Conservation (phyloP, 148 eudicot species). For the Rhododendron simsii region DNA sequence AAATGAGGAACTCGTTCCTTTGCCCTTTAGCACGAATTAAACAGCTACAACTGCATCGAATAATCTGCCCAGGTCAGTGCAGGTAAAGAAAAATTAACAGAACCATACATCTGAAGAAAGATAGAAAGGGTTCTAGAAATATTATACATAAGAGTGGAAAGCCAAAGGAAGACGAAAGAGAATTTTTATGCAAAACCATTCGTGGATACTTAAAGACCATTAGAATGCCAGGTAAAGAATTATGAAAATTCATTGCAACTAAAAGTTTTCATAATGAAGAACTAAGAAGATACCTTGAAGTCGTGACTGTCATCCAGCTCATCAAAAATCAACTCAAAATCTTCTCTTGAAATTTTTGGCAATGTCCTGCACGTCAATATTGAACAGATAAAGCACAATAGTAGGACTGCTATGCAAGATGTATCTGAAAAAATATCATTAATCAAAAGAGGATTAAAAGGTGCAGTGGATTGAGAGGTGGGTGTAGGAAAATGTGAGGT, state of each 20-base stretch:
- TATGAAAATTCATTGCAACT: not conserved
- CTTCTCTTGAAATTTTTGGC: slow-evolving; percentile 81
- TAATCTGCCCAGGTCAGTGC: not conserved
- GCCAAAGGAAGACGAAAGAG: not conserved
- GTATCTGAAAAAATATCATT: not conserved
- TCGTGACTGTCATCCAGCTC: slow-evolving; percentile 88
- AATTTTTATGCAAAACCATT: not conserved
- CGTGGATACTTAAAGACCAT: not conserved
- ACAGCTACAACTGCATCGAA: not conserved
- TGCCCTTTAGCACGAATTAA: not conserved
- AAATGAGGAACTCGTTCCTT: not conserved
- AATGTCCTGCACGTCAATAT: slow-evolving; percentile 47
- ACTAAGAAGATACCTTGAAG: slow-evolving; percentile 49
- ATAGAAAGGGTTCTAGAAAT: not conserved
- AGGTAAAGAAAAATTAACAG: not conserved
- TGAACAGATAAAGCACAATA: slow-evolving; percentile 3
- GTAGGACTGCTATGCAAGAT: not conserved
- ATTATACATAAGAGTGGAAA: not conserved
- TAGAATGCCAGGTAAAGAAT: not conserved
- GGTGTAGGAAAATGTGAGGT: not conserved
- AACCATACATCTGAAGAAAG: not conserved
- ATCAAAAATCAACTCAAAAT: slow-evolving; percentile 75
- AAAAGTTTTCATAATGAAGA: not conserved
- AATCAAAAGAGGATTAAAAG: not conserved
- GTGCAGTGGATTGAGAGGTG: not conserved